Evolutionary conservation across 805 yeast genomes (phyloP), one percentile per base, ranked within the genome.

Genomic region (Komagataella ulmi): DNA sequence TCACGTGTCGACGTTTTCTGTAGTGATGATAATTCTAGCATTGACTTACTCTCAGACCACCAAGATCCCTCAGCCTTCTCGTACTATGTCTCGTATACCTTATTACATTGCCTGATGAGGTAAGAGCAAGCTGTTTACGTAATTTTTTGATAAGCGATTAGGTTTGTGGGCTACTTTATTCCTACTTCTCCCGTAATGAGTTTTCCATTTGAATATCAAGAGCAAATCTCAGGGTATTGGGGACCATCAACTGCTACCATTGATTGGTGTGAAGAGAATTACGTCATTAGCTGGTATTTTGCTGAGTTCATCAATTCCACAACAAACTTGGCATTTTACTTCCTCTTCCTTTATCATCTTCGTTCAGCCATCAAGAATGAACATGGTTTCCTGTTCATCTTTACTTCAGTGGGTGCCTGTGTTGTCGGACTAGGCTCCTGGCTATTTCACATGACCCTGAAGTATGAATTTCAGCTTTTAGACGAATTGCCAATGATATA

Each of bases 401-500:
- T 85, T 40, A 78, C 85, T 7, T 80, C 87, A 12, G 54, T 80
- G 14, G 96, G 96, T 7, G 88, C 90, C 66, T 75, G 83, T 53
- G 68, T 87, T 3, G 97, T 91, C 3, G 98, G 98, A 1, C 66
- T 89, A 21, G 97, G 98, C 2, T 80, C 88, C 18, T 90, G 97
- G 96, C 67, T 88, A 54, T 90, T 90, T 70, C 98, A 90, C 66
- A 90, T 90, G 97, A 89, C 97, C 5, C 71, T 90, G 58, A 73
- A 78, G 58, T 90, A 89, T 66, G 86, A 84, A 61, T 91, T 76
- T 69, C 98, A 90, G 67, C 67, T 90, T 52, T 69, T 90, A 58
- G 98, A 90, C 67, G 98, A 90, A 63, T 72, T 90, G 61, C 97
- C 98, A 45, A 90, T 90, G 98, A 85, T 90, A 57, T 90, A 90